Percentiles rank a stretch among this genome's conserved stretches.
phyloP scores from a whole-genome alignment of 2,329 filamentous ascomycete genomes.

The Epichloe typhina region DNA sequence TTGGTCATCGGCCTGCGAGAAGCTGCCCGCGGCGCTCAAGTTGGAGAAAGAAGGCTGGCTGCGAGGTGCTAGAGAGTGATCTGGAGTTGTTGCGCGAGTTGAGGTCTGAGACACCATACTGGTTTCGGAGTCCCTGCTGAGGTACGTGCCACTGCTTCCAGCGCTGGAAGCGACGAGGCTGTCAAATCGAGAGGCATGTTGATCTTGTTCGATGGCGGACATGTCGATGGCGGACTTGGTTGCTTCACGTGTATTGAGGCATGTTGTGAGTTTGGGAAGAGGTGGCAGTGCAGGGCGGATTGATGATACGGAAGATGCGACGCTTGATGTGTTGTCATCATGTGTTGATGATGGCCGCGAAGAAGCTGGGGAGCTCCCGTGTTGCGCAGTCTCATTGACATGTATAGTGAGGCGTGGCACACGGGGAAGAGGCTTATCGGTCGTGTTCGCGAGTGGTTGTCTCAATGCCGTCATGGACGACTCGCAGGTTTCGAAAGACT shows the following conservation, averaged over 20 bases:
- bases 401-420: constrained; percentile 43
- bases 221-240: constrained; percentile 28
- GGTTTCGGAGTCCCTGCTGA: constrained; percentile 68
- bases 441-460: constrained; percentile 27
- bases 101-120: constrained; percentile 72
- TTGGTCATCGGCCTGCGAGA: constrained; percentile 56
- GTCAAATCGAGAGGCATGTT: constrained; percentile 45
- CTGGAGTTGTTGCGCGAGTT: constrained; percentile 79
- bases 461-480: constrained; percentile 18
- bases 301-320: constrained; percentile 34
- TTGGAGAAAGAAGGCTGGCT: constrained; percentile 53
- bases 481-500: constrained; percentile 24
- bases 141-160: constrained; percentile 65
- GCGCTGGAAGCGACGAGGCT: constrained; percentile 64
- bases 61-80: constrained; percentile 41
- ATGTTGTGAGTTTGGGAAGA: constrained; percentile 43
- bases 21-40: constrained; percentile 52
- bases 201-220: constrained; percentile 35
- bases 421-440: constrained; percentile 56
- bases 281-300: constrained; percentile 37
- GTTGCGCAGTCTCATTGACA: constrained; percentile 15
- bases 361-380: constrained; percentile 19
- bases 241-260: constrained; percentile 32
- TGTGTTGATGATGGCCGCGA: constrained; percentile 31
- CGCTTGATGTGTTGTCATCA: constrained; percentile 29